These are phyloP conservation scores for Fusarium fracticaudum DNA, from an alignment of 2,329 filamentous ascomycete species.

Conservation along the genomic window DNA sequence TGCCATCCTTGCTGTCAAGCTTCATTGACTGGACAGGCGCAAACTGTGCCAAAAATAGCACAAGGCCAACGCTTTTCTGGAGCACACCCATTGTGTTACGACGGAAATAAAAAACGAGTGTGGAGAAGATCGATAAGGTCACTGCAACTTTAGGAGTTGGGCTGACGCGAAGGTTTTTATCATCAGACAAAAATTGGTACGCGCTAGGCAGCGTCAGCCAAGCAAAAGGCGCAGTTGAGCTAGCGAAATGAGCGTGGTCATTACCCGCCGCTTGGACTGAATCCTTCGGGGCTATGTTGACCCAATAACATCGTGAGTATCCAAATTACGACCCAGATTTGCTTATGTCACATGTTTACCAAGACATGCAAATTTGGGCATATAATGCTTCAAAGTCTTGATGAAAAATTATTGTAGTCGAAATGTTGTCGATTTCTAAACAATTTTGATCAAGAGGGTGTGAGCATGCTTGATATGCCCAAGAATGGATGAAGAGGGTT, in stretches of 20 bases:
- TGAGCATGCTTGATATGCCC: neutral
- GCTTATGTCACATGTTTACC: neutral
- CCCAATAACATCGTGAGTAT: neutral
- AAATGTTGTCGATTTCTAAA: neutral
- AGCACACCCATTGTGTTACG: neutral
- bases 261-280: neutral
- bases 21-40: slow-evolving; percentile 13
- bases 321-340: neutral
- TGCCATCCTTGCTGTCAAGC: slow-evolving; percentile 5
- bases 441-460: neutral
- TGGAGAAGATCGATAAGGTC: neutral
- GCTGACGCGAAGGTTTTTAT: neutral
- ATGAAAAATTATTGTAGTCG: neutral
- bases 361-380: neutral
- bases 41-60: neutral
- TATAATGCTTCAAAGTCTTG: neutral
- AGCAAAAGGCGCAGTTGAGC: neutral
- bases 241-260: slow-evolving; percentile 11
- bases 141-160: neutral
- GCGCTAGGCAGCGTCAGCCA: neutral
- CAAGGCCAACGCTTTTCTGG: neutral
- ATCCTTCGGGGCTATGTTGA: slow-evolving; percentile 6
- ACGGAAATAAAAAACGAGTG: neutral
- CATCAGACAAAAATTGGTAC: neutral
- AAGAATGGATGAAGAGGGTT: neutral